Conservation (phyloP, 768 basidiomycete genomes). For the Mycena indigotica region DNA sequence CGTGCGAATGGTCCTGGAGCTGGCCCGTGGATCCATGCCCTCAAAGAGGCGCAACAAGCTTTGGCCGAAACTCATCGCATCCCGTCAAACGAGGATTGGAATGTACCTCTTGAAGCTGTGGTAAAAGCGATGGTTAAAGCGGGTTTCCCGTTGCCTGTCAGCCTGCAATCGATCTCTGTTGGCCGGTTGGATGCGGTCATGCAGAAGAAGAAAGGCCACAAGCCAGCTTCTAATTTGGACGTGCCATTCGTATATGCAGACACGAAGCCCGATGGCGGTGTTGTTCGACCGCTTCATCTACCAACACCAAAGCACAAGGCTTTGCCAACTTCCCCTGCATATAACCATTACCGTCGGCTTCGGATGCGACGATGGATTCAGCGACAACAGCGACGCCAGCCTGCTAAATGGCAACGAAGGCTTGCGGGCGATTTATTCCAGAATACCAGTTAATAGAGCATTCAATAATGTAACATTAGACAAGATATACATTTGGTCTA, state of each 20-base stretch:
- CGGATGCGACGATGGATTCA: not conserved
- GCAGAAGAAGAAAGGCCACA: slow-evolving; percentile 3
- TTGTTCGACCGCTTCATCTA: slow-evolving; percentile 5
- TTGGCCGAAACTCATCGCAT: slow-evolving; percentile 32
- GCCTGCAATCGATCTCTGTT: slow-evolving; percentile 41
- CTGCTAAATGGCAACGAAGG: not conserved
- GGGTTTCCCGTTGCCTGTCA: slow-evolving; percentile 44
- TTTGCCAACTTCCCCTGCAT: slow-evolving; percentile 7
- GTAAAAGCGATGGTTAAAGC: slow-evolving; percentile 40
- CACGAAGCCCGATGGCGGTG: not conserved
- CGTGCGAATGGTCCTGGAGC: slow-evolving; percentile 5
- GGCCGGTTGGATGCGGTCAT: slow-evolving; percentile 26
- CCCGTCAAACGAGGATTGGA: slow-evolving; percentile 28
- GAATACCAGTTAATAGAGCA: not conserved
- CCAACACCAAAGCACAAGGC: slow-evolving; percentile 14
- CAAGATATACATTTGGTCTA: not conserved
- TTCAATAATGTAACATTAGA: slow-evolving; percentile 2
- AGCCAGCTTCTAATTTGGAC: not conserved
- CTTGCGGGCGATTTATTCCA: not conserved
- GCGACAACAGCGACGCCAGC: not conserved
- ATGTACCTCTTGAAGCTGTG: slow-evolving; percentile 39
- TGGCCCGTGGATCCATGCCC: slow-evolving; percentile 34
- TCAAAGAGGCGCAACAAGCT: slow-evolving; percentile 29
- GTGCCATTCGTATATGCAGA: not conserved
- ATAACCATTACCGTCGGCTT: slow-evolving; percentile 2